Percentiles rank a stretch among this genome's conserved stretches.
phyloP scores from a whole-genome alignment of 1,139 yeast species.

The Yamadazyma sp. region DNA sequence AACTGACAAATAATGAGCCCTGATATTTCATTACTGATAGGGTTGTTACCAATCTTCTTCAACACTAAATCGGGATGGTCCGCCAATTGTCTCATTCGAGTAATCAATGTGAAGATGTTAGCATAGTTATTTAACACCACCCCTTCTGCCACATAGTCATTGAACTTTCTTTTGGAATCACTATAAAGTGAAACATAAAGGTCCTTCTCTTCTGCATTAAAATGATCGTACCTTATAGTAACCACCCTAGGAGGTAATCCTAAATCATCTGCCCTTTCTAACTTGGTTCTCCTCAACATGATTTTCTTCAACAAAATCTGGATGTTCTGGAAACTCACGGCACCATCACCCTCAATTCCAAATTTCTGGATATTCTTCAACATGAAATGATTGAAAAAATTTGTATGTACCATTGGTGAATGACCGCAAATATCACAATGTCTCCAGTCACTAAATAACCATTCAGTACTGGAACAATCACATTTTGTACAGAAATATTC shows the following conservation, averaged over 20 bases:
- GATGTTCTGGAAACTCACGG: conserved; percentile 72
- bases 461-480: conserved; percentile 74
- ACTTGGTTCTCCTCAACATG: conserved; percentile 91
- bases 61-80: conserved; percentile 96
- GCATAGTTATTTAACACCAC: conserved; percentile 95
- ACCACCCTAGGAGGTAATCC: conserved; percentile 95
- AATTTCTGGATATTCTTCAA: conserved; percentile 85
- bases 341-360: conserved; percentile 81
- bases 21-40: conserved; percentile 33
- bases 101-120: conserved; percentile 89
- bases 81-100: conserved; percentile 96
- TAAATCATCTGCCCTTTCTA: conserved; percentile 94
- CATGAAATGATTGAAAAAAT: conserved; percentile 93
- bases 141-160: conserved; percentile 89
- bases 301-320: conserved; percentile 71
- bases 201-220: conserved; percentile 94
- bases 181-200: conserved; percentile 83
- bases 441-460: conserved; percentile 82
- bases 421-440: conserved; percentile 88
- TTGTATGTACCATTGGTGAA: conserved; percentile 90
- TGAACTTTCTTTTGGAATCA: conserved; percentile 82
- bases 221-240: conserved; percentile 78
- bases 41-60: conserved; percentile 50
- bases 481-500: conserved; percentile 90
- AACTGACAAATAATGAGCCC: conserved; percentile 84